Base-by-base conservation (phyloP, 2,329 filamentous ascomycete genomes). In the Thelonectria blattea region DNA sequence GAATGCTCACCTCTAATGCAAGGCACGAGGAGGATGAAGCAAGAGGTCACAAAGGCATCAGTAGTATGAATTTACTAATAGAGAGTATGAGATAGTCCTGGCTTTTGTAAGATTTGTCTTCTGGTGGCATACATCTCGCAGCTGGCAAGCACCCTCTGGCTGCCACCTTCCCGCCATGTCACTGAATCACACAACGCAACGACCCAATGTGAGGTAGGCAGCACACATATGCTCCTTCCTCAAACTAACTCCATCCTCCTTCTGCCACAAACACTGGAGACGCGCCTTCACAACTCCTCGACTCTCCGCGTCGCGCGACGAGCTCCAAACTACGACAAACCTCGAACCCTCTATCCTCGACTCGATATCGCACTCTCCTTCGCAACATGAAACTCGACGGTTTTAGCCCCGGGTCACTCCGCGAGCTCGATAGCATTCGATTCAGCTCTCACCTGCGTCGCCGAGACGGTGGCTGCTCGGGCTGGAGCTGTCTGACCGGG, bases 401-500 rank as follows among this genome's bases (percentile, higher is more conserved):
- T 11, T 11, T 8, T 15, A 9, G 9, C 22, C 2, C 27, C 2
- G 12, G 15, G 10, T 18, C 14, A 15, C 30, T 1, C 10, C 11
- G 10, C 6, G 20, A 12, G 14, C 32, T 11, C 2, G 3, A n/a
- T 12, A 7, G 2, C 12, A 6, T 27, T 18, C 52, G 20, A 5
- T 22, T 11, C 9, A 1, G 3, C 6, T 32, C 43, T 12, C 39
- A 7, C 5, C 24, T 56, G 27, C 17, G 24, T 6, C 30, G 17
- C 17, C 63, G 60, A 12, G 15, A 46, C 17, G 43, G 58, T 9
- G 39, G 56, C 8, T 79, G 74, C 60, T 60, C 65, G 3, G 73
- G 76, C 11, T 81, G 78, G 77, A 58, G 69, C 43, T 81, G 79
- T 58, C 69, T 81, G n/a, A 77, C 67, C 27, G 47, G 64, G 10